phyloP scores from a whole-genome alignment of 345 rosid genomes.

The Gynandropsis gynandra region DNA sequence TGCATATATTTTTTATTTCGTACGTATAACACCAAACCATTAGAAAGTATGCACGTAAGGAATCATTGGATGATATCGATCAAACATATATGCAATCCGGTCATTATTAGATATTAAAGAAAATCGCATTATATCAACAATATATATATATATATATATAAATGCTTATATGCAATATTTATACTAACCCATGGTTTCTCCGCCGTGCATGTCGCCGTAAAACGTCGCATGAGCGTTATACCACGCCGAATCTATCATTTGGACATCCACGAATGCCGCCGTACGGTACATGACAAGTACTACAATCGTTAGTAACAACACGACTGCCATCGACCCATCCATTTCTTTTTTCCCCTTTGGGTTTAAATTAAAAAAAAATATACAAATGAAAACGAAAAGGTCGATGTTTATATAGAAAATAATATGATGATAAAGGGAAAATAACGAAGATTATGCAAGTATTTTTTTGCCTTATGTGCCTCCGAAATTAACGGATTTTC shows the following conservation, averaged over 20 bases:
- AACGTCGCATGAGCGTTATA: conserved; percentile 27
- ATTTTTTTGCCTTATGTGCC: no score
- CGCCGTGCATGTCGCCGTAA: conserved; percentile 24
- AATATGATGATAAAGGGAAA: no score
- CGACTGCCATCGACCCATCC: conserved; percentile 7
- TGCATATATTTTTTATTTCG: no score
- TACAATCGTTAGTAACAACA: conserved; percentile 6
- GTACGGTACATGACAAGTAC: conserved; percentile 1
- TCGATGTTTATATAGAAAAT: conserved; percentile 12
- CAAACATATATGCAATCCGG: no score
- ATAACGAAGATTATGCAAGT: no score
- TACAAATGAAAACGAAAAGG: not conserved
- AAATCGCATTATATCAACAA: no score
- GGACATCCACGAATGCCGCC: not conserved
- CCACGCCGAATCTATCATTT: conserved; percentile 2
- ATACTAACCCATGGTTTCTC: conserved; percentile 31
- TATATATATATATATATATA: no score
- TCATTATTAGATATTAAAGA: no score
- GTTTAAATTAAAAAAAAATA: not conserved
- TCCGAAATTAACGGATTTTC: no score
- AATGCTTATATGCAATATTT: no score
- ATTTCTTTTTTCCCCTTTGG: not conserved
- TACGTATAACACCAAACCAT: conserved; percentile 14
- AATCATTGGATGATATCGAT: no score
- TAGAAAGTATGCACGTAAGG: not conserved